A percentile compares a stretch with the other conserved stretches of the same genome.
These are phyloP conservation scores for Blastocladiella britannica DNA, from an alignment of 192 early-diverging fungal species.

Conservation along the genomic window DNA sequence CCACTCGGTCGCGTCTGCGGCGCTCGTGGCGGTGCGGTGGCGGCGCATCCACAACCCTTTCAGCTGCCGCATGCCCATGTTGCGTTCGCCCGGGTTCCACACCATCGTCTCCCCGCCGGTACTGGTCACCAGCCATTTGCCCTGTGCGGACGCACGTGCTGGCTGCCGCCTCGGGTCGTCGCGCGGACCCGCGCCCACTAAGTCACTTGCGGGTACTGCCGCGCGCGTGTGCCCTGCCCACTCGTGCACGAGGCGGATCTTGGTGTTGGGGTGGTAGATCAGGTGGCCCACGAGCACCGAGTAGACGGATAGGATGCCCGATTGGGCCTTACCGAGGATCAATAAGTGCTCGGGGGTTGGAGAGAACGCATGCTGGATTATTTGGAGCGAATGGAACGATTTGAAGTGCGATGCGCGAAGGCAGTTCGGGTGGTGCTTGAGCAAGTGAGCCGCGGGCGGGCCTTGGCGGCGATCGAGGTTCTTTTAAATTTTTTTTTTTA, in stretches of 20 bases:
- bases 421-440: not conserved
- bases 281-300: not conserved
- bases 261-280: not conserved
- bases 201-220: no score
- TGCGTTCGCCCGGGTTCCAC: not conserved
- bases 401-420: not conserved
- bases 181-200: no score
- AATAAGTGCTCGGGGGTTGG: not conserved
- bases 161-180: no score
- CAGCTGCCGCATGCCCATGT: not conserved
- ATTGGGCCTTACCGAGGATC: not conserved
- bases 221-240: not conserved
- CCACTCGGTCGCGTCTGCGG: not conserved
- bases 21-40: no score
- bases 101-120: not conserved
- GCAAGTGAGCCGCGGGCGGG: not conserved
- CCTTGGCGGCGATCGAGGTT: not conserved
- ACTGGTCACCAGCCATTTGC: not conserved
- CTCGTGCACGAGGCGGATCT: not conserved
- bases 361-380: not conserved
- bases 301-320: not conserved
- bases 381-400: not conserved
- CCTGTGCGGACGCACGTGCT: not conserved
- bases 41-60: not conserved
- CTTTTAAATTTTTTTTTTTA: not conserved